Percentiles rank a stretch among this genome's conserved stretches.
Evolutionary conservation across 305 asterid species (phyloP).

Genomic region (Rubia tinctorum): DNA sequence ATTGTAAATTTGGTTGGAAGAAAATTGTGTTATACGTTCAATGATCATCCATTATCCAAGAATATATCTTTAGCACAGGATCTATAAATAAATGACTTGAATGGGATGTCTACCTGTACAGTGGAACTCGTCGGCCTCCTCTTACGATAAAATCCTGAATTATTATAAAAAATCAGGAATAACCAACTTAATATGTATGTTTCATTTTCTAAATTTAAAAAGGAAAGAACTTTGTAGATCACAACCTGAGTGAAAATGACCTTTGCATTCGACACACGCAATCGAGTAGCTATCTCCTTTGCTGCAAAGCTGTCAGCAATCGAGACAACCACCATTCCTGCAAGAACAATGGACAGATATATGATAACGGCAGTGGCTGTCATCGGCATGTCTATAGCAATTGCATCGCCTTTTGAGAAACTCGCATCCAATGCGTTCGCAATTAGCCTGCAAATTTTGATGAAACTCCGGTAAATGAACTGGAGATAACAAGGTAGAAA

Average conservation of each 20-base stretch:
- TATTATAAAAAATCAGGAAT: not conserved
- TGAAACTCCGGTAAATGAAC: not conserved
- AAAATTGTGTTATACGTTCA: not conserved
- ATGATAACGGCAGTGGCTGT: constrained; percentile 68
- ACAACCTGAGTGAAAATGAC: constrained; percentile 88
- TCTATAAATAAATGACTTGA: not conserved
- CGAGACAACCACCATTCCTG: constrained; percentile 84
- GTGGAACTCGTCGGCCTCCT: constrained; percentile 78
- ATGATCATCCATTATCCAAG: not conserved
- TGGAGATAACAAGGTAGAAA: constrained; percentile 2
- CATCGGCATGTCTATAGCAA: constrained; percentile 98
- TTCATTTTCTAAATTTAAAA: not conserved
- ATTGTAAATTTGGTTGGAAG: not conserved
- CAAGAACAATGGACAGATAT: constrained; percentile 79
- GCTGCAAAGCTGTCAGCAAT: constrained; percentile 98
- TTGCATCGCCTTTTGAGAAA: constrained; percentile 81
- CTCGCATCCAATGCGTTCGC: constrained; percentile 73
- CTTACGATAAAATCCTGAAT: constrained; percentile 79
- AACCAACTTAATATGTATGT: not conserved
- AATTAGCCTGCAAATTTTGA: constrained; percentile 58
- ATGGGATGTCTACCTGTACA: constrained; percentile 66
- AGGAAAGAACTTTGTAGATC: not conserved
- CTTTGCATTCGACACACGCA: constrained; percentile 75
- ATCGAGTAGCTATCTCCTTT: constrained; percentile 79
- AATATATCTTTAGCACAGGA: not conserved